Percentiles rank a stretch among this genome's conserved stretches.
Conservation (phyloP, 768 basidiomycete genomes). For the Albatrellus ellisii region DNA sequence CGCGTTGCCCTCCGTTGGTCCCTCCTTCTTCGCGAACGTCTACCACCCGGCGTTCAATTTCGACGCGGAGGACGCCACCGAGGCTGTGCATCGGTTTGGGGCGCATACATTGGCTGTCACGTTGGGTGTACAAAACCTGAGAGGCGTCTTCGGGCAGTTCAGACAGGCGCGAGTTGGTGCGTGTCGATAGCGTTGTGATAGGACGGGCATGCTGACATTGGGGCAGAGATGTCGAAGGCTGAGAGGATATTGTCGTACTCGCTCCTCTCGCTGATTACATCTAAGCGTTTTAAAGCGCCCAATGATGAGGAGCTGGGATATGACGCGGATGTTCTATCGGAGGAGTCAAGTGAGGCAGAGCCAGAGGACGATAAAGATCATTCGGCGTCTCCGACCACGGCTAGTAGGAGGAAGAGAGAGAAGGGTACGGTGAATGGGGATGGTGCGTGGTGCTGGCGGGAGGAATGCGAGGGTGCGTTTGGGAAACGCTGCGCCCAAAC, state of each 20-base stretch:
- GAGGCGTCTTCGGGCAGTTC: slow-evolving; percentile 45
- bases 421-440: slow-evolving; percentile 54
- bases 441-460: slow-evolving; percentile 83
- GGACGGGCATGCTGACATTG: neutral
- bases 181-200: slow-evolving; percentile 12
- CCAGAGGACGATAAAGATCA: too few species aligned
- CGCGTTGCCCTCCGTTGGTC: slow-evolving; percentile 51
- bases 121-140: slow-evolving; percentile 53
- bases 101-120: slow-evolving; percentile 52
- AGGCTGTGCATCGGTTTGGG: slow-evolving; percentile 47
- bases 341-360: too few species aligned
- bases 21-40: slow-evolving; percentile 64
- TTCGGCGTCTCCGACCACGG: too few species aligned
- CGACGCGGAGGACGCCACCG: slow-evolving; percentile 57
- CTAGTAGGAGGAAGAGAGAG: slow-evolving; percentile 20
- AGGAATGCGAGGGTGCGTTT: slow-evolving; percentile 48
- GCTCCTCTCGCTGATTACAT: slow-evolving; percentile 60
- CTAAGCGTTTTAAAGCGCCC: slow-evolving; percentile 41
- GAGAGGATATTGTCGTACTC: slow-evolving; percentile 65
- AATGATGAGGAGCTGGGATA: slow-evolving; percentile 21
- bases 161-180: slow-evolving; percentile 59
- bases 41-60: slow-evolving; percentile 82
- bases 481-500: too few species aligned
- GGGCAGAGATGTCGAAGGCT: slow-evolving; percentile 65
- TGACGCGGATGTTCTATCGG: slow-evolving; percentile 28